These are phyloP conservation scores for Rhodomyrtus tomentosa DNA, from an alignment of 345 rosid species.

Conservation along the genomic window DNA sequence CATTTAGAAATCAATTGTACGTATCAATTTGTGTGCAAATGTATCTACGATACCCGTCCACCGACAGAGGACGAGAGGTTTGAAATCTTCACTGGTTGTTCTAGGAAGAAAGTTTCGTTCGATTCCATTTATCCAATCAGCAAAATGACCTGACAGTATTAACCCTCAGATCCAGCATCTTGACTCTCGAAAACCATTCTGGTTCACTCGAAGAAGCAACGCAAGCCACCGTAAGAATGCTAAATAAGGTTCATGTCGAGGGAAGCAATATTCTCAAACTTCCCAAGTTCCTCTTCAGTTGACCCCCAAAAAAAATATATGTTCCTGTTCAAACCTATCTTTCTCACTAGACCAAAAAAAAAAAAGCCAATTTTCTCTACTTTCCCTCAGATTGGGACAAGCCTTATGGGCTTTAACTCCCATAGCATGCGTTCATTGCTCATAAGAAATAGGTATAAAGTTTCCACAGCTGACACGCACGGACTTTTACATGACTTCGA, in stretches of 20 bases:
- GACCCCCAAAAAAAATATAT: too few relatives aligned
- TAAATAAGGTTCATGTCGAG: neutral
- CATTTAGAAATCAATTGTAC: neutral
- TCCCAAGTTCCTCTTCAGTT: neutral
- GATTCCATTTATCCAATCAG: neutral
- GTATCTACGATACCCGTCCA: neutral
- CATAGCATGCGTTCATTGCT: neutral
- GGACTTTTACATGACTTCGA: neutral
- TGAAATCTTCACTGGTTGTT: neutral
- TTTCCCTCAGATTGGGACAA: neutral
- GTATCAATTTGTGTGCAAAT: neutral
- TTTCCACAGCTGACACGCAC: neutral
- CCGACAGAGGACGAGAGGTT: neutral
- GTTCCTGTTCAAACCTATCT: neutral
- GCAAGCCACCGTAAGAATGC: neutral
- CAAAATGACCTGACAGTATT: neutral
- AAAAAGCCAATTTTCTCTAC: too few relatives aligned
- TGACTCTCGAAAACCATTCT: constrained; percentile 38
- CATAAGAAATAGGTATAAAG: neutral
- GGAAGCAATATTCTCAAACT: neutral
- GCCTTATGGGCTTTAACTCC: neutral
- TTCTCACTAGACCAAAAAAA: too few relatives aligned
- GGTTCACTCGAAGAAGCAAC: constrained; percentile 39
- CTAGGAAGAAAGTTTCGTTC: neutral
- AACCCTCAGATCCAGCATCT: constrained; percentile 24